These are phyloP conservation scores for Saccharomyces eubayanus DNA, from an alignment of 805 yeast species.

Conservation along the genomic window DNA sequence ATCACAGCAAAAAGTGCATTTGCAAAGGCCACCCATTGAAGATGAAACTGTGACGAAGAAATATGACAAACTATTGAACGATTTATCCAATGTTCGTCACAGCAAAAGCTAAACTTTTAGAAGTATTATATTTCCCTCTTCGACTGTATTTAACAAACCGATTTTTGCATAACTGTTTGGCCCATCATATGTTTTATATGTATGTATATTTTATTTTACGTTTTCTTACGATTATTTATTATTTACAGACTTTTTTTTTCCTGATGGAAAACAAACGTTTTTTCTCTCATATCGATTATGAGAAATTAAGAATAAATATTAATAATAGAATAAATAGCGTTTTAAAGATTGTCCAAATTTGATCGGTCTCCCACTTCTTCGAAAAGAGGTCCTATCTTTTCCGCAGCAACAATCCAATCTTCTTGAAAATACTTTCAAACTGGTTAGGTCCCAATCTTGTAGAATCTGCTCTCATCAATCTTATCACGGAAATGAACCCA, in stretches of 20 bases:
- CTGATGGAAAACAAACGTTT: neutral
- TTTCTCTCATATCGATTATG: neutral
- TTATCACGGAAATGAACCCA: slow-evolving; percentile 15
- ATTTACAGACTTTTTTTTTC: neutral
- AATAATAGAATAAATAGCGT: neutral
- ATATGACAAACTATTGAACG: slow-evolving; percentile 60
- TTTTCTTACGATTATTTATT: neutral
- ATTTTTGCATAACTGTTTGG: neutral
- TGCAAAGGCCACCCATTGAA: neutral
- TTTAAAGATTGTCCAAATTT: neutral
- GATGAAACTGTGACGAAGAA: slow-evolving; percentile 53
- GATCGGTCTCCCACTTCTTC: neutral
- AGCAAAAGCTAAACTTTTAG: slow-evolving; percentile 27
- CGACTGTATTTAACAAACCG: neutral
- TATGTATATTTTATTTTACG: neutral
- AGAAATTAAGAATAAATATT: slow-evolving; percentile 1
- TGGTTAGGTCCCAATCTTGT: slow-evolving; percentile 6
- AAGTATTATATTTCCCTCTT: neutral
- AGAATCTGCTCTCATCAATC: slow-evolving; percentile 6
- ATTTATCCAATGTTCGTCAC: slow-evolving; percentile 56
- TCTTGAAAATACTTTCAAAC: slow-evolving; percentile 8
- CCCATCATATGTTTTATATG: neutral
- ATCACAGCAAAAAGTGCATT: neutral
- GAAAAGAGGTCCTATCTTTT: neutral
- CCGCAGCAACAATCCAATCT: slow-evolving; percentile 2